Evolutionary conservation across 108 stramenopile species (phyloP), one percentile per base, ranked within the genome.

Genomic region (Nitzschia sp.): DNA sequence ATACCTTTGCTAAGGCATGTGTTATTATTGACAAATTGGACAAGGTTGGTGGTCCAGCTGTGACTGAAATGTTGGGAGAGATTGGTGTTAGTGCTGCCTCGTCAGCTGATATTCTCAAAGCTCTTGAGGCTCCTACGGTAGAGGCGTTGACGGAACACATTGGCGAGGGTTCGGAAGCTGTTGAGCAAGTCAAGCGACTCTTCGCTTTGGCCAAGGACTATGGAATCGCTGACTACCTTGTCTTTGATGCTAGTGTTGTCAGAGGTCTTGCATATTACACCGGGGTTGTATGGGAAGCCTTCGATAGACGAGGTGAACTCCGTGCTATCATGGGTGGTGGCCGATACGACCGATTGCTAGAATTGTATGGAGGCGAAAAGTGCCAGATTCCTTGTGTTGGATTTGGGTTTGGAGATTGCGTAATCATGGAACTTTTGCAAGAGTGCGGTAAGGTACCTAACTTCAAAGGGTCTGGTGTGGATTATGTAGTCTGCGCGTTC

Each of bases 321-420:
- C 91, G 98, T 41, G 98, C 98, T 8, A 96, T 98, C 65, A 94
- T 92, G 51, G 97, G 97, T 38, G 97, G 97, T 14, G 97, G 97
- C 44, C 86, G 97, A 29, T 98, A 98, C 72, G 96, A 98, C 67
- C 83, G 88, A 63, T 74, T 98, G 14, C 69, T 98, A 38, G 93
- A 97, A 78, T 83, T 91, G 2, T 96, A 96, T 65, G 97, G 97
- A 12, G 96, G 94, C n/a, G 91, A 95, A 48, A 72, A 68, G 29
- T 80, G 80, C 57, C 81, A 93, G 9, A 86, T 94, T 21, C 94
- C 97, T 10, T 96, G 96, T 25, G 94, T 86, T 24, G 98, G 98
- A 21, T 98, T 98, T 75, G 98, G 98, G 14, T 97, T 98, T 70
- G 96, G 98, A 19, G 98, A 98, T 75, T 97, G 96, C 34, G 98